Percentiles rank a stretch among this genome's conserved stretches.
Conservation (phyloP, 495 filamentous ascomycete species). For the Margaritispora aquatica region DNA sequence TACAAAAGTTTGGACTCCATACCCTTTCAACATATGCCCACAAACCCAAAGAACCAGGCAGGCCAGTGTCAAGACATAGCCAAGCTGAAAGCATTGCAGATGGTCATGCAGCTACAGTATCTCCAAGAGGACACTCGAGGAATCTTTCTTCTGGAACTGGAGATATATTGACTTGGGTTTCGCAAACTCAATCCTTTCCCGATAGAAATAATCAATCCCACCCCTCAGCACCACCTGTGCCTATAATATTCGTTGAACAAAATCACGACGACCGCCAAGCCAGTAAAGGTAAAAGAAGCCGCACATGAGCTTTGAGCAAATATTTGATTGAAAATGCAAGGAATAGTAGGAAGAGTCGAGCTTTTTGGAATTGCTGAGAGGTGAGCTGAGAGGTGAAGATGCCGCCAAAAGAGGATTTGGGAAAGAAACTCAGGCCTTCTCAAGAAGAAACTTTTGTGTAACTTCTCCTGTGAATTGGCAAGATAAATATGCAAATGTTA, state of each 20-base stretch:
- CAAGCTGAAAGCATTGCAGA: not conserved
- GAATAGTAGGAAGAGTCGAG: constrained; percentile 15
- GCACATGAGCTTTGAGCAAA: constrained; percentile 11
- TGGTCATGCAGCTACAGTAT: not conserved
- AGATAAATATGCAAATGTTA: too few relatives aligned
- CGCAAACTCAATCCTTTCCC: not conserved
- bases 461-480: too few relatives aligned
- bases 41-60: not conserved
- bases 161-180: not conserved
- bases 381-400: too few relatives aligned
- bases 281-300: not conserved
- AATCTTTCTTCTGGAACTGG: not conserved
- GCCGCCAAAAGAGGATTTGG: too few relatives aligned
- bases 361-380: constrained; percentile 22
- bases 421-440: too few relatives aligned
- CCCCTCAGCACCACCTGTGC: not conserved
- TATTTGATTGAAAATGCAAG: constrained; percentile 10
- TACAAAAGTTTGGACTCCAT: constrained; percentile 11
- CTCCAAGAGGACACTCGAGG: not conserved
- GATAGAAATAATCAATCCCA: not conserved
- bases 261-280: not conserved
- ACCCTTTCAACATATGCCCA: not conserved
- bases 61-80: not conserved
- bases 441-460: too few relatives aligned
- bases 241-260: constrained; percentile 10